phyloP scores from a whole-genome alignment of 2,329 filamentous ascomycete species.

The Fusarium beomiforme region DNA sequence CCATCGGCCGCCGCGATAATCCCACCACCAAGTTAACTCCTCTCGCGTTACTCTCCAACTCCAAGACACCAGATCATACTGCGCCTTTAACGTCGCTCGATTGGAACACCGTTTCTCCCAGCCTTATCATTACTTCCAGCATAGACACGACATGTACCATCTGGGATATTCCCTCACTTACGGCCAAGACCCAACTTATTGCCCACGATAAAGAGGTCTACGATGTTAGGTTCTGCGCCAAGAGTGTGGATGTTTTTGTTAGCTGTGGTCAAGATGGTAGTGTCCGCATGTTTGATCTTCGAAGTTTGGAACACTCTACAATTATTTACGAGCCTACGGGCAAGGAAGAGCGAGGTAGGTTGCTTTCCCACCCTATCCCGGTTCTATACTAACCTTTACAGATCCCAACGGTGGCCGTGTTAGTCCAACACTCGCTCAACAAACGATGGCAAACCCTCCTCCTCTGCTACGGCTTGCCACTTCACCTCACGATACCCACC shows the following conservation, averaged over 20 bases:
- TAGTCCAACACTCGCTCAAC: slow-evolving; percentile 79
- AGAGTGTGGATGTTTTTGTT: slow-evolving; percentile 98
- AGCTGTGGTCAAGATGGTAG: slow-evolving; percentile 97
- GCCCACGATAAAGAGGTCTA: slow-evolving; percentile 99
- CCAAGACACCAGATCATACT: slow-evolving; percentile 97
- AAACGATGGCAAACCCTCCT: slow-evolving; percentile 80
- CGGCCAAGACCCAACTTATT: slow-evolving; percentile 97
- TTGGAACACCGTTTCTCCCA: slow-evolving; percentile 97
- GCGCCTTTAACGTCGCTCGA: slow-evolving; percentile 95
- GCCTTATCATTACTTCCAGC: slow-evolving; percentile 97
- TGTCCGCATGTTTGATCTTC: slow-evolving; percentile 97
- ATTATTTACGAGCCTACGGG: slow-evolving; percentile 98
- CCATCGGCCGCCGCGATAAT: slow-evolving; percentile 71
- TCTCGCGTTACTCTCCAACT: slow-evolving; percentile 92
- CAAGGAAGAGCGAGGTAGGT: slow-evolving; percentile 78
- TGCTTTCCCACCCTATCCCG: neutral
- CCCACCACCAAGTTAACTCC: slow-evolving; percentile 85
- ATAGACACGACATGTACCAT: slow-evolving; percentile 99
- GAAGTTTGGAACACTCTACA: slow-evolving; percentile 96
- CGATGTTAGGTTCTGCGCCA: slow-evolving; percentile 96
- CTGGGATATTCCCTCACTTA: slow-evolving; percentile 98
- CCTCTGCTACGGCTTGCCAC: slow-evolving; percentile 85
- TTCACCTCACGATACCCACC: slow-evolving; percentile 93
- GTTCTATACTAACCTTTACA: slow-evolving; percentile 28
- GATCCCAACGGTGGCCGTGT: slow-evolving; percentile 70